Percentiles rank a stretch among this genome's conserved stretches.
These are phyloP conservation scores for Maudiozyma barnettii DNA, from an alignment of 805 yeast genomes.

Conservation along the genomic window DNA sequence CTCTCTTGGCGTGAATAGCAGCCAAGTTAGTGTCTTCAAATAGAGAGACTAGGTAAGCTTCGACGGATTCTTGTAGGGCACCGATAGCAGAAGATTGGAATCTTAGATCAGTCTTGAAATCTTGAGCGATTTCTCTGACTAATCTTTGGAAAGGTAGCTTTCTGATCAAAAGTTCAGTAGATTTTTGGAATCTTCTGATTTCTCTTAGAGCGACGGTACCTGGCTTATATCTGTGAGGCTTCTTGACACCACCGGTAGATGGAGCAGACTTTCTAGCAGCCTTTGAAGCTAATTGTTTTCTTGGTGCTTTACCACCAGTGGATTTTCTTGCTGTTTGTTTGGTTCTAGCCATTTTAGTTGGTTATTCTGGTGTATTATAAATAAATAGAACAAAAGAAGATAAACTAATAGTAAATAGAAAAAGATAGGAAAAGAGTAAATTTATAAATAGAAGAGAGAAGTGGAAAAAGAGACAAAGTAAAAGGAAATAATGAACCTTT, in stretches of 20 bases:
- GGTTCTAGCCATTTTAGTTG: conserved; percentile 69
- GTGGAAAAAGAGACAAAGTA: background rate
- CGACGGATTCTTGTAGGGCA: conserved; percentile 96
- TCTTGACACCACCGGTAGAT: conserved; percentile 85
- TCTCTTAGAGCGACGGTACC: conserved; percentile 95
- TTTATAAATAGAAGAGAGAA: background rate
- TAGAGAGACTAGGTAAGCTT: conserved; percentile 90
- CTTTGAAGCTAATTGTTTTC: conserved; percentile 84
- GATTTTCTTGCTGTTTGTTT: conserved; percentile 91
- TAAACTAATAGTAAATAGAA: background rate
- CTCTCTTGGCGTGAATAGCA: conserved; percentile 98
- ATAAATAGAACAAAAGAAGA: background rate
- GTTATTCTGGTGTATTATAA: background rate
- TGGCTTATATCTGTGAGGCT: conserved; percentile 93
- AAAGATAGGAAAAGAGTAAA: background rate
- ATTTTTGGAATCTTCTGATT: conserved; percentile 93
- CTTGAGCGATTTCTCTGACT: conserved; percentile 92
- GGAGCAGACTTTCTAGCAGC: conserved; percentile 91
- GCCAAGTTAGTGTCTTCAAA: conserved; percentile 97
- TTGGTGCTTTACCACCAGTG: conserved; percentile 93
- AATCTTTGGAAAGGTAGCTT: conserved; percentile 95
- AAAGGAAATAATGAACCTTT: background rate
- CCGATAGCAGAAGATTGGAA: conserved; percentile 96
- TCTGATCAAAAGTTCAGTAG: conserved; percentile 88
- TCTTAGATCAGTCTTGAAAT: conserved; percentile 84